Evolutionary conservation across 2,329 filamentous ascomycete genomes (phyloP).

Genomic region (Calonectria multiphialidica): DNA sequence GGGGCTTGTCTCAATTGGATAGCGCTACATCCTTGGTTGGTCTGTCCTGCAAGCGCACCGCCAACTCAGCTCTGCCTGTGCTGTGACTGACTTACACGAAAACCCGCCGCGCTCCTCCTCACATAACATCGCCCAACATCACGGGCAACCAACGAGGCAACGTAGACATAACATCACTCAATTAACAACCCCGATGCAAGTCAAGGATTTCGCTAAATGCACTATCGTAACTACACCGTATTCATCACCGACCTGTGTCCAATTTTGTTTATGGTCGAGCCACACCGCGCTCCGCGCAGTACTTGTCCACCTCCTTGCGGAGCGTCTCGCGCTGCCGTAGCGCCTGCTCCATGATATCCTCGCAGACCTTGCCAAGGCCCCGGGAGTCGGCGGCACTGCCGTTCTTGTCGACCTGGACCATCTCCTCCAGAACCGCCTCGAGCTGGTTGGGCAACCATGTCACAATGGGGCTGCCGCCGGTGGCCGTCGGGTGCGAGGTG

Average conservation of each 20-base stretch:
- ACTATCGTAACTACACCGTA: background rate
- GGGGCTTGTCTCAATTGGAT: background rate
- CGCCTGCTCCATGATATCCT: conserved; percentile 76
- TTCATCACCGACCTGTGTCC: background rate
- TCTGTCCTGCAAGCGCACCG: background rate
- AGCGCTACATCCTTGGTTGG: background rate
- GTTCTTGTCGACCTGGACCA: conserved; percentile 68
- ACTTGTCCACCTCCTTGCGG: conserved; percentile 80
- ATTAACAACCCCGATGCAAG: background rate
- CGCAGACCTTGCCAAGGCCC: conserved; percentile 59
- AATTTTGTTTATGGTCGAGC: conserved; percentile 16
- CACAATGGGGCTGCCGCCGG: conserved; percentile 84
- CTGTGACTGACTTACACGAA: conserved; percentile 6
- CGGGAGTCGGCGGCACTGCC: conserved; percentile 43
- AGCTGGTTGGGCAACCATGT: conserved; percentile 89
- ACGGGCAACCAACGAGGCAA: background rate
- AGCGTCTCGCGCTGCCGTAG: conserved; percentile 73
- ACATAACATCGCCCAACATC: background rate
- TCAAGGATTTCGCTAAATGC: background rate
- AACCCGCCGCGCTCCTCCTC: background rate
- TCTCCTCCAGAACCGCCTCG: conserved; percentile 78
- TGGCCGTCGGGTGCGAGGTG: conserved; percentile 81
- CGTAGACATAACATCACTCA: background rate
- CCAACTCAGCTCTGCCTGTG: background rate
- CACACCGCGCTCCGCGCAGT: conserved; percentile 73